Evolutionary conservation across 768 basidiomycete species (phyloP), one percentile per base, ranked within the genome.

Genomic region (Boletus reticulatus): DNA sequence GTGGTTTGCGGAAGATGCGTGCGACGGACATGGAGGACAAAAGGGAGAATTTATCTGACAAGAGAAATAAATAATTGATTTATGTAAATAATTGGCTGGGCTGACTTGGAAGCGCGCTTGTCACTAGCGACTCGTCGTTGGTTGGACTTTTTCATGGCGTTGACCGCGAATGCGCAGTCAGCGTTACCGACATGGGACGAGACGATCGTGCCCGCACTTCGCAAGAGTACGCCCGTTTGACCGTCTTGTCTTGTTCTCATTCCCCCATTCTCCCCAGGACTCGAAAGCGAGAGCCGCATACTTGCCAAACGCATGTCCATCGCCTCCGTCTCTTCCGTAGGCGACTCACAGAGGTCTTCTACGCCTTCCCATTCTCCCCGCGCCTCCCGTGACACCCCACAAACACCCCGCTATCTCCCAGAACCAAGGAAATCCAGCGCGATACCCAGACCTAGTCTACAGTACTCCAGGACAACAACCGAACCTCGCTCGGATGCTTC

Each of bases 271-370:
- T 43, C 16, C 39, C 39, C 64, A 94, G 92, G 92, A 53, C 81
- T 94, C 19, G 84, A 93, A 73, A 80, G 76, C 57, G 92, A 94
- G 75, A 91, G 89, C 64, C 80, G 85, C 37, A 83, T 83, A n/a
- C 78, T 94, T 50, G 76, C 89, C 32, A 85, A 82, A 59, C 85
- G 90, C 57, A 82, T 92, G 68, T 92, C 90, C 36, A 82, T 85
- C 56, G 78, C 87, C 27, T 90, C 89, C 50, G 76, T 88, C 37
- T 74, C 80, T 24, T 84, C 84, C 16, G 62, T 70, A 43, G 83
- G 83, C 64, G 81, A 82, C 58, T 50, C 64, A n/a, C 61, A 56
- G 36, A 62, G 62, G 37, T 59, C 69, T 44, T 43, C 55, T 22
- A 57, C 53, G 37, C 67, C 58, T 43, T 61, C 62, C 14, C 58